Percentiles rank a stretch among this genome's conserved stretches.
Conservation (phyloP, 2,329 filamentous ascomycete species). For the Talaromyces sp. region DNA sequence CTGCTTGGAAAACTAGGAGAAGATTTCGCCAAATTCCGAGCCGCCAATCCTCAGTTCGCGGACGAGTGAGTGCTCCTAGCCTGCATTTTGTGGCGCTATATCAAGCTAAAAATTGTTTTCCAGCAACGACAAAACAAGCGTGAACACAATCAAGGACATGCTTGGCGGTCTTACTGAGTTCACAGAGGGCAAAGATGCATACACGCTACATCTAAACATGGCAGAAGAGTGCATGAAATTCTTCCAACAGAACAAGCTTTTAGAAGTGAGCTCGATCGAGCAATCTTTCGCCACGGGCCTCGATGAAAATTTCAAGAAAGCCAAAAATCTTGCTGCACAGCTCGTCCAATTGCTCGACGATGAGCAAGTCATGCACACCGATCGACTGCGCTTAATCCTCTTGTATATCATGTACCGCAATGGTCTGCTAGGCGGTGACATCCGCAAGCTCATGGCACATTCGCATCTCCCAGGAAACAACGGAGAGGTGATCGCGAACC, state of each 20-base stretch:
- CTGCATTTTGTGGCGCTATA: neutral
- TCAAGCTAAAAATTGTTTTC: neutral
- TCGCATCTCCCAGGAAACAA: conserved; percentile 76
- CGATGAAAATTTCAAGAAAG: conserved; percentile 88
- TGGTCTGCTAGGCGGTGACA: conserved; percentile 80
- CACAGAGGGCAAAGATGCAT: conserved; percentile 91
- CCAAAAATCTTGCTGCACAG: conserved; percentile 84
- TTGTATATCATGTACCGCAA: conserved; percentile 85
- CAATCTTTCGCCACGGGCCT: conserved; percentile 89
- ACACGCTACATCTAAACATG: conserved; percentile 93
- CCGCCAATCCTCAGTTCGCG: conserved; percentile 89
- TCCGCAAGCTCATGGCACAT: conserved; percentile 81
- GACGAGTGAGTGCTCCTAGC: conserved; percentile 55
- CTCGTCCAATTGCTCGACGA: conserved; percentile 88
- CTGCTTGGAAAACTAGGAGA: conserved; percentile 90
- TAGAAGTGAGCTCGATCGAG: conserved; percentile 84
- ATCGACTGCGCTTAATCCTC: conserved; percentile 81
- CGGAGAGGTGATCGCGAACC: conserved; percentile 69
- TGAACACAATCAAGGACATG: conserved; percentile 97
- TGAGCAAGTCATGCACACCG: conserved; percentile 68
- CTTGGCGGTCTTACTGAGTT: conserved; percentile 92
- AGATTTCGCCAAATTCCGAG: conserved; percentile 90
- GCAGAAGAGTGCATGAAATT: conserved; percentile 95
- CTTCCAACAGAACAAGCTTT: conserved; percentile 81
- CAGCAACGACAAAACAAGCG: conserved; percentile 67